These are phyloP conservation scores for Botryotinia globosa DNA, from an alignment of 2,329 filamentous ascomycete species.

Conservation along the genomic window DNA sequence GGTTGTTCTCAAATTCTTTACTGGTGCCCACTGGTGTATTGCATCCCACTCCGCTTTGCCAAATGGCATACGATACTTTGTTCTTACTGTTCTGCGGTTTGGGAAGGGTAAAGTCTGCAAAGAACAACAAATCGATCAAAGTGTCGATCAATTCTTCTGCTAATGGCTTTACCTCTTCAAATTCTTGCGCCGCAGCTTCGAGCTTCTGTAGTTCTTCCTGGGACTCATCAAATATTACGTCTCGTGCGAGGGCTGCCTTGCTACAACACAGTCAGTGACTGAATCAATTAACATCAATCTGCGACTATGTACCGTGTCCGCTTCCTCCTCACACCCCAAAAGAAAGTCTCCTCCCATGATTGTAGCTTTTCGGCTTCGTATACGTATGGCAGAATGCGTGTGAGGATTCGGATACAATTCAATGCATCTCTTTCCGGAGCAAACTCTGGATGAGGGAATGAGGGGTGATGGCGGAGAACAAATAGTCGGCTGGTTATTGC, in stretches of 20 bases:
- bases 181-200: constrained; percentile 57
- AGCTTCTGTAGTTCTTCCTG: constrained; percentile 51
- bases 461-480: constrained; percentile 79
- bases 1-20: constrained; percentile 89
- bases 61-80: constrained; percentile 90
- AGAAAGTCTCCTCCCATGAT: constrained; percentile 88
- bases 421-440: constrained; percentile 83
- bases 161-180: constrained; percentile 79
- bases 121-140: constrained; percentile 86
- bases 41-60: constrained; percentile 96
- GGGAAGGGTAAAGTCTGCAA: constrained; percentile 82
- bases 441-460: constrained; percentile 82
- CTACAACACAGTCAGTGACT: constrained; percentile 40
- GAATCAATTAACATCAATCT: background rate
- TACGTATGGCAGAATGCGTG: constrained; percentile 82
- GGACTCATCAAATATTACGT: constrained; percentile 82
- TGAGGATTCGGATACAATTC: constrained; percentile 91
- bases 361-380: constrained; percentile 85
- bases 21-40: constrained; percentile 84
- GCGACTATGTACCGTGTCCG: constrained; percentile 47
- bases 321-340: constrained; percentile 77
- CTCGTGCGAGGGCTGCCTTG: constrained; percentile 62
- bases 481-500: constrained; percentile 81
- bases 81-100: constrained; percentile 65
- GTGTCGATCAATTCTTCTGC: constrained; percentile 93